Evolutionary conservation across 2,329 filamentous ascomycete genomes (phyloP).

Genomic region (Alternaria sp.): DNA sequence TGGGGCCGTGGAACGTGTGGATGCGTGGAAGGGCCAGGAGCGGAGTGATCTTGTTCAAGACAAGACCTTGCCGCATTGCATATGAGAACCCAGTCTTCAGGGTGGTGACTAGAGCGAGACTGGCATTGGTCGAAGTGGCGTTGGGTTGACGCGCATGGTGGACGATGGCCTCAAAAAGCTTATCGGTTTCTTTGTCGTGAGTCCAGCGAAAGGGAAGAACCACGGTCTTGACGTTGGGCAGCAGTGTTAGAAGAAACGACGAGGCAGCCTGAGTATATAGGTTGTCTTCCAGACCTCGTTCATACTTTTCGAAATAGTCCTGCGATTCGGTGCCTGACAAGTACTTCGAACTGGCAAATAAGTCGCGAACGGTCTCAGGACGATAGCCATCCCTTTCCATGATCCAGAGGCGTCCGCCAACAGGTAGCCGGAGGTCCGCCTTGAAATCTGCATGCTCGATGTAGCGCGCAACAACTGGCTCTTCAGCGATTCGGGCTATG

Average conservation of each 20-base stretch:
- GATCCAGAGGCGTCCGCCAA: constrained; percentile 9
- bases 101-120: neutral
- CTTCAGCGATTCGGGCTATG: constrained; percentile 19
- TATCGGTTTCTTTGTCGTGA: neutral
- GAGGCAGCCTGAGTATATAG: neutral
- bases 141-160: neutral
- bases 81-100: neutral
- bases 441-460: constrained; percentile 19
- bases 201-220: neutral
- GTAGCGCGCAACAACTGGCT: constrained; percentile 22
- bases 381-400: constrained; percentile 21
- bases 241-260: neutral
- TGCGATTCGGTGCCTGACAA: neutral
- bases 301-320: neutral
- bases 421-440: constrained; percentile 12
- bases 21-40: neutral
- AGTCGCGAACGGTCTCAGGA: constrained; percentile 20
- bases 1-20: neutral
- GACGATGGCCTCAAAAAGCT: neutral
- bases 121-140: neutral
- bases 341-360: constrained; percentile 21
- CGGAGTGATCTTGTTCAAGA: neutral
- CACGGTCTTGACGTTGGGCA: neutral
- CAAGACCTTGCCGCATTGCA: neutral
- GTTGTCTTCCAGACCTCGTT: neutral